Evolutionary conservation across 1,284 basidiomycete genomes (phyloP), one percentile per base, ranked within the genome.

Genomic region (Sporisorium sorghi): DNA sequence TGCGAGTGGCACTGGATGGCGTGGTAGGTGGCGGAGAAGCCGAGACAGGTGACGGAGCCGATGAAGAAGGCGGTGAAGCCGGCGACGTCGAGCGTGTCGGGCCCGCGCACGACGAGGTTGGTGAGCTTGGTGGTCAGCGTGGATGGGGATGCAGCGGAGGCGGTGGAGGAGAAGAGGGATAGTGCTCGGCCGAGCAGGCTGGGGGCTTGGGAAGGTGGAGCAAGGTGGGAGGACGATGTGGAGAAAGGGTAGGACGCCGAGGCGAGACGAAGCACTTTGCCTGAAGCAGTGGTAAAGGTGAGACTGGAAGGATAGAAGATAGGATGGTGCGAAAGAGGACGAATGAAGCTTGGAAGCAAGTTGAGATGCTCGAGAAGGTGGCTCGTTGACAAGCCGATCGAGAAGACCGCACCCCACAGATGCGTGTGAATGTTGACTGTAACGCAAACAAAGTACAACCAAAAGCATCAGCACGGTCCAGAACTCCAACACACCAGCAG

Each of bases 381-480:
- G 39, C 78, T 60, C 8, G 48, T 30, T 88, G 60, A 86, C 77
- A 90, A 88, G 19, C 86, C 78, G 33, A 86, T 59, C 82, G 94
- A 93, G 54, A 92, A 80, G 12, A 90, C 80, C 17, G 91, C 90
- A 30, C 91, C 93, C 87, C 90, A 88, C 9, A 94, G 87, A 82
- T 96, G 94, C 54, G 89, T 92, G 85, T 94, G 93, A 55, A 96
- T 94, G 85, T 97, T 96, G 68, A 96, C 92, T 93, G 70, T 21
- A 14, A 2, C n/a, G 3, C 14, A 26, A 14, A 17, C 15, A 15
- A 5, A 21, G 26, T 21, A 33, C 14, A 53, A 21, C 0, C 11
- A 17, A 5, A 40, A 43, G 15, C 3, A 19, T 30, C 17, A 37
- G 48, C 19, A 15, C 2, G 5, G 12, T 33, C 48, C 19, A 32